A percentile compares a stretch with the other conserved stretches of the same genome.
Evolutionary conservation across 164 flowering plant genomes (phyloP).

Genomic region (Vitis vinifera): ASM3070453v1 NC_081808.1:17995501-17996000

Average conservation of each 20-base stretch:
- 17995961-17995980: conserved; percentile 23
- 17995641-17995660: conserved; percentile 26
- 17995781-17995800: conserved; percentile 20
- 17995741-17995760: conserved; percentile 25
- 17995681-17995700: conserved; percentile 13
- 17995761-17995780: conserved; percentile 24
- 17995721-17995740: conserved; percentile 16
- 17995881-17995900: conserved; percentile 18
- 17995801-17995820: conserved; percentile 26
- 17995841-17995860: conserved; percentile 19
- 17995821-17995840: conserved; percentile 29
- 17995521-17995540: too few relatives aligned
- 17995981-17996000: conserved; percentile 11
- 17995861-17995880: conserved; percentile 19
- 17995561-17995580: background rate
- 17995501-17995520: too few relatives aligned
- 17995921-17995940: conserved; percentile 37
- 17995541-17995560: too few relatives aligned
- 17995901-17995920: conserved; percentile 31
- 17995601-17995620: conserved; percentile 11
- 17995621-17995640: conserved; percentile 17
- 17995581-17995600: conserved; percentile 2
- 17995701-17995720: conserved; percentile 22
- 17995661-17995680: conserved; percentile 19
- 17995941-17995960: conserved; percentile 14